Evolutionary conservation across 352 stramenopile species (phyloP).

Genomic region (Phytophthora meadii): DNA sequence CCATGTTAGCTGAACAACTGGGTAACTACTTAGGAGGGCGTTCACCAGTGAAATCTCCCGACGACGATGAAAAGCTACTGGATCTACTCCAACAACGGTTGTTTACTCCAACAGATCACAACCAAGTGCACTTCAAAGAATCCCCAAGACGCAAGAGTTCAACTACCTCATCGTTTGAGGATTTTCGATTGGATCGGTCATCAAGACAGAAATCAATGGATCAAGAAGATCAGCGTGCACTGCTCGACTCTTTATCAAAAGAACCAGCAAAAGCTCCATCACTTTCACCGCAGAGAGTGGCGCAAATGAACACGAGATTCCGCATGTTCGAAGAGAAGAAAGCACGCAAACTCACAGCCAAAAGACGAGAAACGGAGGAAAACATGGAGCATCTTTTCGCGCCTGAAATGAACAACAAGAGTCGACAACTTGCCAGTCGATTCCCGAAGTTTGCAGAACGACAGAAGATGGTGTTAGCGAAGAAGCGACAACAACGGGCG

Average conservation of each 20-base stretch:
- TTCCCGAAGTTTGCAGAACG: slow-evolving; percentile 54
- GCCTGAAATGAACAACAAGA: slow-evolving; percentile 48
- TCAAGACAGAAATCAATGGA: slow-evolving; percentile 15
- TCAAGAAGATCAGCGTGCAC: slow-evolving; percentile 10
- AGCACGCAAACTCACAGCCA: slow-evolving; percentile 31
- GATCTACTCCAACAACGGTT: slow-evolving; percentile 24
- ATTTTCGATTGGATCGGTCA: slow-evolving; percentile 15
- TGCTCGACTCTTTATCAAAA: slow-evolving; percentile 22
- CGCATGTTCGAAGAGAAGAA: slow-evolving; percentile 49
- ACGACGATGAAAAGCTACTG: slow-evolving; percentile 24
- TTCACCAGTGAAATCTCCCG: slow-evolving; percentile 1
- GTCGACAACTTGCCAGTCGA: slow-evolving; percentile 41
- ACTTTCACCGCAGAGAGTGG: slow-evolving; percentile 41
- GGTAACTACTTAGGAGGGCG: slow-evolving; percentile 10
- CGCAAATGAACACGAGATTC: slow-evolving; percentile 48
- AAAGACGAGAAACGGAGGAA: slow-evolving; percentile 44
- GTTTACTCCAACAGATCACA: slow-evolving; percentile 1
- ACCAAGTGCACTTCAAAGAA: not conserved
- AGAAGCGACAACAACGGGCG: slow-evolving; percentile 39
- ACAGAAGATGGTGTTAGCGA: slow-evolving; percentile 30
- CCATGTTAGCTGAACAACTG: slow-evolving; percentile 23
- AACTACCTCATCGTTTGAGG: slow-evolving; percentile 19
- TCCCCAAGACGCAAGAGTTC: slow-evolving; percentile 2
- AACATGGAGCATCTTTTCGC: slow-evolving; percentile 34
- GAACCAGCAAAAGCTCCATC: slow-evolving; percentile 7